Percentiles rank a stretch among this genome's conserved stretches.
Conservation (phyloP, 441 rosid species). For the Brassica balearica region DNA sequence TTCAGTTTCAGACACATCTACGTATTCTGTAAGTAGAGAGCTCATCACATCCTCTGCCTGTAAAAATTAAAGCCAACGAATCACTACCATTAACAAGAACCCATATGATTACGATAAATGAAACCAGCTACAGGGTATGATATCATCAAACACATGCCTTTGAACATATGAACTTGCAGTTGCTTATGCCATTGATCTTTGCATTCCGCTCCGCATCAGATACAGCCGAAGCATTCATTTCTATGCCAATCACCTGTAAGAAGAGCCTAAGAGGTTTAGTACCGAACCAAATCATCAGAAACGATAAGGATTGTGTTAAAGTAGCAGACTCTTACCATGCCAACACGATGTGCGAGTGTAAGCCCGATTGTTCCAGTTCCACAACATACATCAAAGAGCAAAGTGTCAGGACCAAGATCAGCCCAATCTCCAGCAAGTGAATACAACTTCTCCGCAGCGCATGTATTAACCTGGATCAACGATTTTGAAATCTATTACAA, state of each 20-base stretch:
- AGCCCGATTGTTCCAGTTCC: constrained; percentile 98
- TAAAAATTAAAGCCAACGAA: constrained; percentile 20
- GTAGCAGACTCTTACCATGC: constrained; percentile 68
- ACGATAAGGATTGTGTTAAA: constrained; percentile 6
- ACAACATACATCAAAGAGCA: constrained; percentile 93
- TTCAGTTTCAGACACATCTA: constrained; percentile 49
- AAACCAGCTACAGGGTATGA: background rate
- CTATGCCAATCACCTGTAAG: constrained; percentile 83
- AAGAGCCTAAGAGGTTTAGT: constrained; percentile 24
- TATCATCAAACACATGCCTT: constrained; percentile 61
- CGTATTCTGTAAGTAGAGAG: constrained; percentile 75
- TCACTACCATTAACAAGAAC: constrained; percentile 23
- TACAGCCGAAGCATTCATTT: constrained; percentile 96
- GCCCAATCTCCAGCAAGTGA: constrained; percentile 99
- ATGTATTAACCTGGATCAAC: constrained; percentile 76
- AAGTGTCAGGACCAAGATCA: constrained; percentile 78
- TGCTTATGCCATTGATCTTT: constrained; percentile 82
- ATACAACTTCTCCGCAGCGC: constrained; percentile 93
- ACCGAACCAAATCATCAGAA: background rate
- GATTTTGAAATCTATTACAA: constrained; percentile 18
- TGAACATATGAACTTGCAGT: constrained; percentile 86
- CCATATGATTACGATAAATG: background rate
- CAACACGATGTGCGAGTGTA: constrained; percentile 88
- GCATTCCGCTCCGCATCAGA: constrained; percentile 91
- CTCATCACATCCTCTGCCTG: constrained; percentile 96